These are phyloP conservation scores for Amphirosellinia nigrospora DNA, from an alignment of 495 filamentous ascomycete species.

Conservation along the genomic window DNA sequence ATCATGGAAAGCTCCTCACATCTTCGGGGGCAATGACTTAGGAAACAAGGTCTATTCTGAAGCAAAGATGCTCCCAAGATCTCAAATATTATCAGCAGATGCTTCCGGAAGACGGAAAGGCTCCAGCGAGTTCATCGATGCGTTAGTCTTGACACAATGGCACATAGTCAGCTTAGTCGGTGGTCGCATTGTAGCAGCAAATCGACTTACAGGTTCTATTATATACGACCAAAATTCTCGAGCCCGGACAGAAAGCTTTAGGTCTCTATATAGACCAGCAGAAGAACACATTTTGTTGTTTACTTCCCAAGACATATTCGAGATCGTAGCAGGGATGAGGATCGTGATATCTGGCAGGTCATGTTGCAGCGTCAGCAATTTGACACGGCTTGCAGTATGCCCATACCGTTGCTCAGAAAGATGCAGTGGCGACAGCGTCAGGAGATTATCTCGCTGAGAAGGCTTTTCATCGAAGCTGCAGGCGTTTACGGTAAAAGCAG, in stretches of 20 bases:
- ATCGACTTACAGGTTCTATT: constrained; percentile 80
- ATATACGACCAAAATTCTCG: constrained; percentile 89
- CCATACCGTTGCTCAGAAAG: constrained; percentile 72
- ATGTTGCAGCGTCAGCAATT: constrained; percentile 85
- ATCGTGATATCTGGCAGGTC: constrained; percentile 92
- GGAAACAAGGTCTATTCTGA: constrained; percentile 70
- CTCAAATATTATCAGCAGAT: constrained; percentile 71
- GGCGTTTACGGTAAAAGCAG: constrained; percentile 91
- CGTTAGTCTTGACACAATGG: constrained; percentile 90
- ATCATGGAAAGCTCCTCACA: constrained; percentile 75
- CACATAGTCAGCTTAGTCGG: constrained; percentile 88
- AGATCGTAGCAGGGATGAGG: constrained; percentile 88
- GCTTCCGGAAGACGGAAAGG: constrained; percentile 67
- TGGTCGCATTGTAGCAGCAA: constrained; percentile 79
- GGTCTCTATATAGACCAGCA: constrained; percentile 85
- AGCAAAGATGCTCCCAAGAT: constrained; percentile 75
- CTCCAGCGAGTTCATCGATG: constrained; percentile 71
- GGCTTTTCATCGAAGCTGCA: constrained; percentile 80
- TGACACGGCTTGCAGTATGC: constrained; percentile 85
- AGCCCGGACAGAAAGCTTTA: constrained; percentile 75
- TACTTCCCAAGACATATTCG: constrained; percentile 86
- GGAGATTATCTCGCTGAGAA: constrained; percentile 85
- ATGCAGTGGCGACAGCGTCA: constrained; percentile 86
- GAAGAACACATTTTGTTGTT: constrained; percentile 97
- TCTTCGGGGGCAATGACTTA: constrained; percentile 59